Base-by-base conservation (phyloP, 805 yeast species). In the Saturnispora diversa region DNA sequence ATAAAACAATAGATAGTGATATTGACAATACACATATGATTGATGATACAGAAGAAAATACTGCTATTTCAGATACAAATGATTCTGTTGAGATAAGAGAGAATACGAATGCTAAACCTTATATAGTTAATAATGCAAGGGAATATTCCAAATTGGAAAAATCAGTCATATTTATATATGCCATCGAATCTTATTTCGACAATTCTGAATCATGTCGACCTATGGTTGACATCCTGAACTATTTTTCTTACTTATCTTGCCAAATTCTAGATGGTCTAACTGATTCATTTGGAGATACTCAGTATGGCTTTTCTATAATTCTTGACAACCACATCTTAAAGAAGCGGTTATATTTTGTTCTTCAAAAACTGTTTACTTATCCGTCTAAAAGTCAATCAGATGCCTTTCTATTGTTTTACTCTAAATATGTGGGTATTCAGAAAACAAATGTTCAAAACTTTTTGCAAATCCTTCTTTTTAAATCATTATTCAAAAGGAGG, bases 391-490 rank as follows among this genome's bases (percentile, higher is more conserved):
- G 34, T 10, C 37, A 44, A 31, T 21, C 27, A 3, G 6, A 15
- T 7, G 19, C 23, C 16, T 20, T 48, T 3, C 3, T 10, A 25
- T 7, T n/a, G 41, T 46, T 27, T 27, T 42, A 6, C 24, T 29
- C 30, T 22, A 10, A 10, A 11, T 27, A 30, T 9, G 7, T 11
- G 12, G 37, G 12, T 29, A 15, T 30, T 9, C 24, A 22, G 19
- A 35, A 29, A 11, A 12, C 10, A 11, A 25, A n/a, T 15, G 26
- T 26, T n/a, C 28, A 7, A 29, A 23, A n/a, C 27, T 48, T 19
- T 24, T 38, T 50, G n/a, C 44, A 46, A 29, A 20, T 41, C 1
- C 41, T 46, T 27, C 25, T 30, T 1, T 31, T 42, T 9, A 35
- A 39, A 9, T 44, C 32, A 12, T 24, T 48, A 4, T 46, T 35